phyloP scores from a whole-genome alignment of 108 stramenopile genomes.

The Aurantiochytrium sp. region DNA sequence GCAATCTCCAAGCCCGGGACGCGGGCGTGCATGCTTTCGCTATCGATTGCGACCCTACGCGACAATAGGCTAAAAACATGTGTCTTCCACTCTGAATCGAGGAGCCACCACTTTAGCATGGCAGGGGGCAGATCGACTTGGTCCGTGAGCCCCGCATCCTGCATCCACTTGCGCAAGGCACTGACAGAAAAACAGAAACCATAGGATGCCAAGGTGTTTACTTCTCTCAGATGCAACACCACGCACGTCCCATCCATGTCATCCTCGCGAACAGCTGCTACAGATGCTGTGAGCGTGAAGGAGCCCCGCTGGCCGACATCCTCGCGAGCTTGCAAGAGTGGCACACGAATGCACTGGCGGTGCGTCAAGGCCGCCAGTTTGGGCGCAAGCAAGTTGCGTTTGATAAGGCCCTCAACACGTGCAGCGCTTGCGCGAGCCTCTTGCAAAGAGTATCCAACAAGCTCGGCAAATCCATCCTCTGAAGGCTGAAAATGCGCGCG shows the following conservation, averaged over 20 bases:
- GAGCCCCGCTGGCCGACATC: neutral
- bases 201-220: neutral
- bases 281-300: neutral
- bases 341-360: neutral
- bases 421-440: neutral
- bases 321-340: neutral
- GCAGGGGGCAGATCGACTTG: neutral
- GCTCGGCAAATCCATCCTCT: neutral
- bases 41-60: neutral
- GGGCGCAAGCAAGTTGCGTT: neutral
- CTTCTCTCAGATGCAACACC: neutral
- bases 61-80: neutral
- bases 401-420: neutral
- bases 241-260: neutral
- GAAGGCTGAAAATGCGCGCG: neutral
- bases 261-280: neutral
- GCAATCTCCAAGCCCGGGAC: neutral
- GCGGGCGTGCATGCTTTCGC: neutral
- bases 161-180: slow-evolving; percentile 7
- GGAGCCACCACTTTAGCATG: neutral
- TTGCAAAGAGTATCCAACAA: neutral
- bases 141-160: neutral
- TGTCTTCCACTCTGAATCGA: neutral
- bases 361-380: neutral
- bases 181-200: neutral